Base-by-base conservation (phyloP, 257 asterid genomes). In the Galeopsis tetrahit region DNA sequence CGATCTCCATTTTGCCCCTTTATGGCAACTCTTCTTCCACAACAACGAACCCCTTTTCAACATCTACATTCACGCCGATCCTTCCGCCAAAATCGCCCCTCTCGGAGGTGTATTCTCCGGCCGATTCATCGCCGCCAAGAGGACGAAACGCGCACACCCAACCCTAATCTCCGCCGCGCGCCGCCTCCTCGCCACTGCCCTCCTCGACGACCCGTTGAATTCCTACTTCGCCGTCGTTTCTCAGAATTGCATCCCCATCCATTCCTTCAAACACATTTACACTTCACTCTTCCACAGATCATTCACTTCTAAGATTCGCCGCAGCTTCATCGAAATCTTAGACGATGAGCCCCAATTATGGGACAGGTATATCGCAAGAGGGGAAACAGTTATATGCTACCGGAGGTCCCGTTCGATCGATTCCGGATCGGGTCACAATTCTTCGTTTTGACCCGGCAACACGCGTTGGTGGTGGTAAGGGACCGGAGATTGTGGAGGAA, bases 371-470 rank as follows among this genome's bases (percentile, higher is more conserved):
- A 51, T 7, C 8, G 84, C 96, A 8, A 77, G 97, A 46, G 97
- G 96, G 1, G 66, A 83, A 31, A 38, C 76, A 35, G 86, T 71
- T 10, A 88, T 10, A 88, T 90, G 95, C 56, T 83, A 2, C 97
- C 95, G 2, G 97, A 88, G 75, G 82, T 90, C 4, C 82, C 88
- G 0, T 90, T 85, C 73, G 57, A 63, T 2, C 61, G 60, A 11
- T 90, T 90, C 77, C 88, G 93, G 52, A 73, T 86, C 69, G 97
- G 97, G 38, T 88, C 97, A 0, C 97, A 88, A 79, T 90, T 90
- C 83, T 90, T 90, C 74, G 70, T 69, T 2, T 35, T 90, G 75
- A 83, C 77, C 52, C 88, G 89, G 43, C 63, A 57, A 10, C 96
- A 90, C 70, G 85, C 96, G 0, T 36, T 73, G 77, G 42, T 83